Base-by-base conservation (phyloP, 2,329 filamentous ascomycete genomes). In the Penicillium sp. region DNA sequence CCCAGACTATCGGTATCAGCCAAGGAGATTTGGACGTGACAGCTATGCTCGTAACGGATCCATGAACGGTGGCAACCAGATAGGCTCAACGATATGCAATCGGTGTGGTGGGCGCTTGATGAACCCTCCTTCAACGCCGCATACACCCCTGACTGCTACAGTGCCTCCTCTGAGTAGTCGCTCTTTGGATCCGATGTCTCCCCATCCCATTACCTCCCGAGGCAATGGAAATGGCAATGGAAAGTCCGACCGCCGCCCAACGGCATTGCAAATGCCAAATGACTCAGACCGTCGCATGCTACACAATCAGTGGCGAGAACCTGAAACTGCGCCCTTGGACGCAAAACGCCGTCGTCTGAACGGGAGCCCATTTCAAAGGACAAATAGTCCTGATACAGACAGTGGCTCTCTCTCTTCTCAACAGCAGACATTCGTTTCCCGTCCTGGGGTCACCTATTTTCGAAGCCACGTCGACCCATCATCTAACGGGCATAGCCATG, bases 1-100 rank as follows among this genome's bases (percentile, higher is more conserved):
- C 71, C 94, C 94, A 2, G 88, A 90, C 63, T 99, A 99, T 74
- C 86, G 91, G 61, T 99, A 97, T 70, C 91, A 96, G 70, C 94
- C 94, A 35, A 87, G 90, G 23, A 82, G 89, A 30, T 81, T 80
- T 56, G 76, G 76, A 20, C 83, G 89, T 35, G 83, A 82, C 62
- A 73, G 74, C 12, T 75, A 68, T 56, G 68, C 69, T 57, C 74
- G 73, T 43, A 60, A 63, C 14, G 66, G 64, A 14, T 67, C 72
- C 7, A 66, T 68, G 1, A 69, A 74, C 48, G 71, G 65, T 52
- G 67, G 69, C 61, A 74, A 72, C 35, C 66, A 69, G 55, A 63
- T 67, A 14, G 70, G 73, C 12, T 68, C 68, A 21, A 72, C 71
- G n/a, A 65, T 67, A 16, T 76, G 73, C 59, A 72, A 63, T 55